Conservation (phyloP, 371 early-diverging fungal genomes). For the Funneliformis caledonium region DNA sequence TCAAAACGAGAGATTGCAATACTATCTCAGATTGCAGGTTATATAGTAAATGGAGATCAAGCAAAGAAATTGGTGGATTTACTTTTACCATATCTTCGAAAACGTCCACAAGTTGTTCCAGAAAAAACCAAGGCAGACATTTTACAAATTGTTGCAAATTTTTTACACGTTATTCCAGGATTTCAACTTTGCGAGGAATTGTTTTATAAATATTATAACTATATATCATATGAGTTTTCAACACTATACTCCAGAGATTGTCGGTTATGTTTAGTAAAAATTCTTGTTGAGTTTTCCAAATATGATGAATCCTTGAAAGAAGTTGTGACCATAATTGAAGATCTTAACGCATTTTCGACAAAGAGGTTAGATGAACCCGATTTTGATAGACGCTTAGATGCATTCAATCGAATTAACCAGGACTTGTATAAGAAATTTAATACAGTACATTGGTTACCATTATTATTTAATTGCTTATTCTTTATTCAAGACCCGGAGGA, state of each 20-base stretch:
- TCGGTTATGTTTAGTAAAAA: constrained; percentile 61
- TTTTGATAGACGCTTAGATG: constrained; percentile 80
- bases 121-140: constrained; percentile 87
- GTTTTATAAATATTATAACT: constrained; percentile 62
- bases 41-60: constrained; percentile 70
- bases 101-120: constrained; percentile 69
- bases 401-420: constrained; percentile 74
- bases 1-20: constrained; percentile 79
- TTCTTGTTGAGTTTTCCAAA: constrained; percentile 68
- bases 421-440: constrained; percentile 63
- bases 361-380: constrained; percentile 88
- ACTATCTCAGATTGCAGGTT: constrained; percentile 76
- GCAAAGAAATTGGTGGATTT: constrained; percentile 74
- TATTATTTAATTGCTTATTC: constrained; percentile 85
- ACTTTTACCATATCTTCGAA: constrained; percentile 82
- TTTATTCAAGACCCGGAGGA: constrained; percentile 84
- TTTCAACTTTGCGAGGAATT: constrained; percentile 51
- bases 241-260: constrained; percentile 60
- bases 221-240: constrained; percentile 66
- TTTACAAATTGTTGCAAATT: constrained; percentile 75
- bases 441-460: constrained; percentile 84
- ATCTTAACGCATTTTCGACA: constrained; percentile 78
- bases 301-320: constrained; percentile 60
- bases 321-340: constrained; percentile 64
- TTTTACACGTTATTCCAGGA: constrained; percentile 61